Conservation (phyloP, 441 rosid species). For the Gossypium schwendimanii region DNA sequence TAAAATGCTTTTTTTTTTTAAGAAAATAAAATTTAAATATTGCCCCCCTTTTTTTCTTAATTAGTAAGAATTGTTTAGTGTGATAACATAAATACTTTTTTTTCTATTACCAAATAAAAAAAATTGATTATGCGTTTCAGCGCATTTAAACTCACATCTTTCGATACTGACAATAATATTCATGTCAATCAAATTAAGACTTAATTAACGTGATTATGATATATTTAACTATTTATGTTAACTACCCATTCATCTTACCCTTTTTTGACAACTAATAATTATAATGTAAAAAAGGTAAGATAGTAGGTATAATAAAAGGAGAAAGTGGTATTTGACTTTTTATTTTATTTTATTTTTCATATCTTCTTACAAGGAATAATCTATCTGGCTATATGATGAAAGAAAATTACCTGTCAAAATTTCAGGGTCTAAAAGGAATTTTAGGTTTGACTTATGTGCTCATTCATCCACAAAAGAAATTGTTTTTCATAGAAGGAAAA, state of each 20-base stretch:
- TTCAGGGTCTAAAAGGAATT: background rate
- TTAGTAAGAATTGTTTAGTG: too few relatives aligned
- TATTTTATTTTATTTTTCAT: background rate
- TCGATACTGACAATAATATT: accelerated
- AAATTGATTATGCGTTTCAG: accelerated
- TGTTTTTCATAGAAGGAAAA: too few relatives aligned
- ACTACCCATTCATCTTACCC: background rate
- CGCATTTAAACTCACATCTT: accelerated
- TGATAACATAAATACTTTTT: too few relatives aligned
- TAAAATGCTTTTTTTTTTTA: too few relatives aligned
- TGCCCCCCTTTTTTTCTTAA: too few relatives aligned
- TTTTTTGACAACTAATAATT: background rate
- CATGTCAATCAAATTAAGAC: too few relatives aligned
- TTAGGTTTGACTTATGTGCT: background rate
- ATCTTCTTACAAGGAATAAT: background rate
- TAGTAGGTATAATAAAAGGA: background rate
- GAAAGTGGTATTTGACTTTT: slow-evolving; percentile 2
- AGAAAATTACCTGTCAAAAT: slow-evolving; percentile 2
- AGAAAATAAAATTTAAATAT: too few relatives aligned
- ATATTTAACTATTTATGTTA: background rate
- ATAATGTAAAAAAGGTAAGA: background rate
- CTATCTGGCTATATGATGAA: background rate
- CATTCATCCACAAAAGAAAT: background rate
- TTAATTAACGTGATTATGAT: background rate
- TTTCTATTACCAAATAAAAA: too few relatives aligned